Evolutionary conservation across 768 basidiomycete species (phyloP).

Genomic region (Serendipita sp.): DNA sequence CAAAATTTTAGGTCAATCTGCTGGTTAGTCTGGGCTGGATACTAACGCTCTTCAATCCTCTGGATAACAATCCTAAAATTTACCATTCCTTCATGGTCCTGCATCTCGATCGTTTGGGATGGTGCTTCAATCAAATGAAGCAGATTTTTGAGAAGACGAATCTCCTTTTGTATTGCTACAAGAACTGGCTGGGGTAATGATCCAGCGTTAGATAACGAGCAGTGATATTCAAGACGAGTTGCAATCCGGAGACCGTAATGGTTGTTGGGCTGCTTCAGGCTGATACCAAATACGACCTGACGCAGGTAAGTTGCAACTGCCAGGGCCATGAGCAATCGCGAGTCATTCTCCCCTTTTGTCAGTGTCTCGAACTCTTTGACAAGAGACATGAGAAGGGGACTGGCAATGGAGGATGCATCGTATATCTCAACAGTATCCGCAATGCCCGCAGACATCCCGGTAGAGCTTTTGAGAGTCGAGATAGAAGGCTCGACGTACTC

Average conservation of each 20-base stretch:
- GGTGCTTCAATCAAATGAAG: conserved; percentile 18
- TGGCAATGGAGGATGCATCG: conserved; percentile 22
- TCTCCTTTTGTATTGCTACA: conserved; percentile 29
- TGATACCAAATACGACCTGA: conserved; percentile 41
- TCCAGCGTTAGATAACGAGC: background rate
- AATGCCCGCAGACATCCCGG: conserved; percentile 3
- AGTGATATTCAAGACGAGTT: conserved; percentile 23
- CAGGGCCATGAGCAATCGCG: conserved; percentile 41
- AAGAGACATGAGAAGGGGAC: conserved; percentile 65
- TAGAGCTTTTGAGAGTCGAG: background rate
- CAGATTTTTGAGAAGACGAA: conserved; percentile 24
- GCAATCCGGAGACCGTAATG: conserved; percentile 21
- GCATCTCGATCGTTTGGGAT: background rate
- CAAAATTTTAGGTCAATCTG: too few species aligned
- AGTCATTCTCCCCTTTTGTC: conserved; percentile 33
- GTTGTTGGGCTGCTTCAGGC: conserved; percentile 35
- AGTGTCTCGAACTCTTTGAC: conserved; percentile 66
- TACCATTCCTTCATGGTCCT: too few species aligned
- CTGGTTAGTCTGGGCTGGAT: too few species aligned
- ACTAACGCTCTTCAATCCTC: too few species aligned
- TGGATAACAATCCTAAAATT: too few species aligned
- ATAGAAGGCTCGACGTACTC: conserved; percentile 58
- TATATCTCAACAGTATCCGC: background rate
- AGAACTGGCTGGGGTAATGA: conserved; percentile 7
- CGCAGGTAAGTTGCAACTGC: conserved; percentile 48